These are phyloP conservation scores for Coemansia guatemalensis DNA, from an alignment of 192 early-diverging fungal species.

Conservation along the genomic window DNA sequence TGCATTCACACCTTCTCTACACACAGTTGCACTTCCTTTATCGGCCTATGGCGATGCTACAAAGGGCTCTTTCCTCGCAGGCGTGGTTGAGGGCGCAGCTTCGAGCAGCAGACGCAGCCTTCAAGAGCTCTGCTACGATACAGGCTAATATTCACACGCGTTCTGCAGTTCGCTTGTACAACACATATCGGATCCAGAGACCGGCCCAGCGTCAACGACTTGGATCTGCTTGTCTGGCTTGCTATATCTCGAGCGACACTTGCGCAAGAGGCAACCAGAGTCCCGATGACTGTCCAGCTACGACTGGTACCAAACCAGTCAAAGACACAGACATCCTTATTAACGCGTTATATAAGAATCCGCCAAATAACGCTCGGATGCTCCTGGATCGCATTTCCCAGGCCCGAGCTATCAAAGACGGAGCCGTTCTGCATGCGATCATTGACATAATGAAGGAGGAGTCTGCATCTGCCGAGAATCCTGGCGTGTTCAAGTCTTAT, in stretches of 20 bases:
- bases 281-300: background rate
- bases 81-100: background rate
- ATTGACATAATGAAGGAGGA: conserved; percentile 10
- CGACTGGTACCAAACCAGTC: background rate
- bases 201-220: background rate
- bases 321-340: conserved; percentile 16
- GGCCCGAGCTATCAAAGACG: conserved; percentile 20
- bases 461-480: background rate
- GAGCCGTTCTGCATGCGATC: conserved; percentile 22
- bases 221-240: background rate
- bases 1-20: background rate
- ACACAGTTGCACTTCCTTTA: background rate
- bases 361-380: conserved; percentile 13
- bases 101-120: background rate
- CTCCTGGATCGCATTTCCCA: conserved; percentile 35
- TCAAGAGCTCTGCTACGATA: background rate
- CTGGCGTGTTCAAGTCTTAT: conserved; percentile 14
- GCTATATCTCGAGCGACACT: background rate
- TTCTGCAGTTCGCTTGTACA: background rate
- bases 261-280: background rate
- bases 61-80: background rate
- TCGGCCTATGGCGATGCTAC: background rate
- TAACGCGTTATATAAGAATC: conserved; percentile 13
- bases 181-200: background rate
- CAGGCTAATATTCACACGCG: background rate